These are phyloP conservation scores for Pisolithus thermaeus DNA, from an alignment of 1,284 basidiomycete species.

Conservation along the genomic window DNA sequence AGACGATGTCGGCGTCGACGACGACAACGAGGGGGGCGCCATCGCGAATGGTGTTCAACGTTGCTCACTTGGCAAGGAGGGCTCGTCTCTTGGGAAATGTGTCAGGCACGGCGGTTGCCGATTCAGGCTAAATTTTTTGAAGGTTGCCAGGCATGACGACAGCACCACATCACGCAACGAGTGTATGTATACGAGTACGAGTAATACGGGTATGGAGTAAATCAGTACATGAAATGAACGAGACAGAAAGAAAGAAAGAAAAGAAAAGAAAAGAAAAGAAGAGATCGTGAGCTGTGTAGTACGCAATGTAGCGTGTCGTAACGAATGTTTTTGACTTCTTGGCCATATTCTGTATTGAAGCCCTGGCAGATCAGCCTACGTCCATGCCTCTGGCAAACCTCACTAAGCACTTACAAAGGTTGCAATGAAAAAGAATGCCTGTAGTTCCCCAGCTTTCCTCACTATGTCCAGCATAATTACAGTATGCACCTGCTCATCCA, in stretches of 20 bases:
- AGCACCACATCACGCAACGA: slow-evolving; percentile 6
- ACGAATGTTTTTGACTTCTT: slow-evolving; percentile 16
- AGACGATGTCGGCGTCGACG: slow-evolving; percentile 39
- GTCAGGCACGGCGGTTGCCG: background rate
- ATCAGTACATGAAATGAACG: background rate
- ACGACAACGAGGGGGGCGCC: slow-evolving; percentile 62
- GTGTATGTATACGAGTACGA: slow-evolving; percentile 21
- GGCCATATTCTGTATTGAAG: no score
- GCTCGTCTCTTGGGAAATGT: background rate
- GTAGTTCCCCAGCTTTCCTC: background rate
- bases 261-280: slow-evolving; percentile 12
- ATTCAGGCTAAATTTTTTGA: background rate
- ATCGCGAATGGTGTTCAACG: slow-evolving; percentile 35
- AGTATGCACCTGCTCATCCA: slow-evolving; percentile 10
- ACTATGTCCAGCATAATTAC: slow-evolving; percentile 5
- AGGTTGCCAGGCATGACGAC: background rate
- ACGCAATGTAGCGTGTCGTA: slow-evolving; percentile 22
- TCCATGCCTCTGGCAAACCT: no score
- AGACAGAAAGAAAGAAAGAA: slow-evolving; percentile 14
- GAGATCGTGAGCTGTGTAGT: slow-evolving; percentile 24
- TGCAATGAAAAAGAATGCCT: background rate
- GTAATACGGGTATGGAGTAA: slow-evolving; percentile 31
- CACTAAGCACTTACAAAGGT: background rate
- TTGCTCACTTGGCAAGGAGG: background rate
- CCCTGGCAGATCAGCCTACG: background rate